Evolutionary conservation across 2,329 filamentous ascomycete genomes (phyloP), one percentile per base, ranked within the genome.

Genomic region (Sporothrix brasiliensis): DNA sequence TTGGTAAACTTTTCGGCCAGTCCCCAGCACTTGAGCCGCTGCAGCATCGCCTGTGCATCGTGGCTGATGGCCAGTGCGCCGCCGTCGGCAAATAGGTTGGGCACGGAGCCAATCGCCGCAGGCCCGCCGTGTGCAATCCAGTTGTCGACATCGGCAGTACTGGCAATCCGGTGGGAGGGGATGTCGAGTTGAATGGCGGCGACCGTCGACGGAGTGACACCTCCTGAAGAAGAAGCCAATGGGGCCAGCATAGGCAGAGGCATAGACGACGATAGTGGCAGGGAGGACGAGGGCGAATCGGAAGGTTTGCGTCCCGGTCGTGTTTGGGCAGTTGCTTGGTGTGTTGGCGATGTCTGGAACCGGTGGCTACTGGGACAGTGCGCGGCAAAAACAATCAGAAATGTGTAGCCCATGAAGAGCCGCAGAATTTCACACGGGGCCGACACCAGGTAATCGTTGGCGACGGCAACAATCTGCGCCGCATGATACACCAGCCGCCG

Each of bases 371-470:
- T 72, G 73, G 56, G 76, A 16, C 73, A 74, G 65, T 78, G 76
- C 2, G 74, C 73, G 1, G 73, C 72, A 47, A 71, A 78, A 1
- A 77, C 74, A 34, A 78, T 69, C 13, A 79, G 73, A 58, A 76
- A 76, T 11, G 76, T 75, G 63, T 77, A 79, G 66, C 76, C 77
- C 74, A 77, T 78, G 68, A 79, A 79, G 1, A 78, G 49, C 6
- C 77, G 76, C 73, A 79, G 74, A 41, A 77, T 76, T 58, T 78
- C 77, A 58, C 76, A 78, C 0, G 78, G 77, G 1, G 77, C 74
- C 16, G 77, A 77, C 16, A 77, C 76, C 0, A 76, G 61, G 56
- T 77, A 77, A 44, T 78, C 76, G 60, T 75, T 76, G 49, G 77
- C 76, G 3, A 76, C 73, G 11, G 75, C 75, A 5, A 77, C 72